These are phyloP conservation scores for Taxillus chinensis DNA, from an alignment of 164 flowering plant genomes.

Conservation along the genomic window DNA sequence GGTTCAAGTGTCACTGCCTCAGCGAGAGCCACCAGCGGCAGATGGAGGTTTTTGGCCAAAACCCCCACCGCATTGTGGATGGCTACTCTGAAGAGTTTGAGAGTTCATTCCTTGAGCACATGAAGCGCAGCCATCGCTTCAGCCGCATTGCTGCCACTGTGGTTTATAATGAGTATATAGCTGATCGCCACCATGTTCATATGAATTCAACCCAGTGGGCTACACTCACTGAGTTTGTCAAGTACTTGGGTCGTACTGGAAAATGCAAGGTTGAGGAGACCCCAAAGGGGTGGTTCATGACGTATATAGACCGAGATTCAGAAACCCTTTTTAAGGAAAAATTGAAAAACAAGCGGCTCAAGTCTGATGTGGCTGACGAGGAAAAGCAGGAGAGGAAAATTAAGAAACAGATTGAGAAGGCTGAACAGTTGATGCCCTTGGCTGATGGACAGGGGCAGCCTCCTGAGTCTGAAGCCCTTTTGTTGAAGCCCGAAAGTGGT, in stretches of 20 bases:
- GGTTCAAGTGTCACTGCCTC: constrained; percentile 95
- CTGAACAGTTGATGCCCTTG: constrained; percentile 33
- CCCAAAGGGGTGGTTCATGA: constrained; percentile 90
- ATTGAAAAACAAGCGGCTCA: constrained; percentile 60
- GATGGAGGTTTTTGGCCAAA: constrained; percentile 87
- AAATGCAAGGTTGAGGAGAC: constrained; percentile 92
- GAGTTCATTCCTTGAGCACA: constrained; percentile 54
- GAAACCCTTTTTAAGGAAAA: constrained; percentile 73
- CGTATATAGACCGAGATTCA: constrained; percentile 77
- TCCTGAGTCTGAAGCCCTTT: constrained; percentile 13
- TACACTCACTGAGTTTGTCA: constrained; percentile 80
- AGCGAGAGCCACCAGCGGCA: constrained; percentile 91
- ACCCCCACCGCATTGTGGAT: constrained; percentile 58
- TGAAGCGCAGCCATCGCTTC: constrained; percentile 80
- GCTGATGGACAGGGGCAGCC: constrained; percentile 5
- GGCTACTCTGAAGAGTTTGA: constrained; percentile 89
- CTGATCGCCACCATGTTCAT: constrained; percentile 79
- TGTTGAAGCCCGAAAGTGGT: constrained; percentile 26
- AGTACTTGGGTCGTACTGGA: constrained; percentile 68
- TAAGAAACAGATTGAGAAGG: constrained; percentile 66
- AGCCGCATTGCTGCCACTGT: constrained; percentile 91
- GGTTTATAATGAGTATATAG: constrained; percentile 77
- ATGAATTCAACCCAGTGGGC: constrained; percentile 96
- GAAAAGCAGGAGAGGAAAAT: constrained; percentile 77
- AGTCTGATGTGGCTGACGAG: constrained; percentile 70